Base-by-base conservation (phyloP, 2,329 filamentous ascomycete genomes). In the Talaromyces atroroseus region DNA sequence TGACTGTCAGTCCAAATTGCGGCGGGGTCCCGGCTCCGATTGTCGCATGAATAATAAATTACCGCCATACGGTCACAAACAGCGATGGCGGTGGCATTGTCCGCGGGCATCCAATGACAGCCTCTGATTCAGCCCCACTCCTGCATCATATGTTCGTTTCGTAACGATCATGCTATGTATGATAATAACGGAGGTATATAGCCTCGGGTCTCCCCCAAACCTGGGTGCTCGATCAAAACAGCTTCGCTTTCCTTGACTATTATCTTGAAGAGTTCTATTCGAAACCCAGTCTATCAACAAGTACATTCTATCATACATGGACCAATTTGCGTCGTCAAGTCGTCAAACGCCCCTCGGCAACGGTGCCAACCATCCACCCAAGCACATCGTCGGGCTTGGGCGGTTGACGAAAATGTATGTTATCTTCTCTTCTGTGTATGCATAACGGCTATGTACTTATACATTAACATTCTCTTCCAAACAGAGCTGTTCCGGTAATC, bases 381-480 rank as follows among this genome's bases (percentile, higher is more conserved):
- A 42, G 23, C 56, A 58, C 3, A 50, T 58, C 32, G 32, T 58
- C 40, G 49, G 52, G 52, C 40, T 58, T 5, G 56, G 56, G 38
- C 56, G 56, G 6, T 21, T 54, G 10, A 49, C 56, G 18, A 58
- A 58, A 49, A 58, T 58, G 56, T 58, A 58, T 8, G 56, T 58
- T 21, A 12, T 21, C 21, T 24, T 5, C n/a, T 52, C 10, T 16
- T 49, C 5, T n/a, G 2, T 23, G 14, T 36, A 5, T 38, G 2
- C 18, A 18, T 12, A 3, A 21, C 5, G 3, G 2, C 12, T 6
- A 21, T 26, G 10, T 34, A 29, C 18, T 64, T 74, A 73, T 72
- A 23, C 23, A 24, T 59, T 34, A 24, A 49, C 21, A 23, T 24
- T 46, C 16, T 59, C 23, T 45, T 26, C 12, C 23, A 16, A 16